Evolutionary conservation across 257 asterid genomes (phyloP).

Genomic region (Solanum megistacrolobum): DNA sequence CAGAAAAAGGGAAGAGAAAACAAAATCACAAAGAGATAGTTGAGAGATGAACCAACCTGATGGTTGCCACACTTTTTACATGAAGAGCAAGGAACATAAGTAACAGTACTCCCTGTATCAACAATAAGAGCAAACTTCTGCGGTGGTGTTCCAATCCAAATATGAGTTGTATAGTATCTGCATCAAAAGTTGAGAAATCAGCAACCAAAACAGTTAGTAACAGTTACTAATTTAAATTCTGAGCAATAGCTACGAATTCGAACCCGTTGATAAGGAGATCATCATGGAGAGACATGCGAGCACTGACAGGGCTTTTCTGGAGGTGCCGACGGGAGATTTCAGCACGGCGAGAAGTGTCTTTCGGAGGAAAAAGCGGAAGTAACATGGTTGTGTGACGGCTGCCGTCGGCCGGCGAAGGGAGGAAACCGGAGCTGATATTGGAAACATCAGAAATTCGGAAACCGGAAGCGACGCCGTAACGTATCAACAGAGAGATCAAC

Average conservation of each 20-base stretch:
- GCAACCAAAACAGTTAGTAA: neutral
- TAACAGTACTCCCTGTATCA: slow-evolving; percentile 79
- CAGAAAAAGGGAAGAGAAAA: neutral
- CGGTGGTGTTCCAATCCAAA: slow-evolving; percentile 85
- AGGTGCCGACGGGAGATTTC: slow-evolving; percentile 34
- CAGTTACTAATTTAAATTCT: neutral
- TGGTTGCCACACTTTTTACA: slow-evolving; percentile 78
- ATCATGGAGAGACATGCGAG: slow-evolving; percentile 65
- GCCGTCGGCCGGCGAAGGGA: neutral
- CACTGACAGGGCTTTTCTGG: slow-evolving; percentile 11
- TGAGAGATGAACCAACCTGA: slow-evolving; percentile 35
- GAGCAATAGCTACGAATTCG: neutral
- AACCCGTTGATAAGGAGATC: slow-evolving; percentile 68
- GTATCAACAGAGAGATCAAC: neutral
- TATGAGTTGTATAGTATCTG: slow-evolving; percentile 73
- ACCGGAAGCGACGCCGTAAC: neutral
- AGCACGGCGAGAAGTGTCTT: neutral
- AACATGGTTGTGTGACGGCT: neutral
- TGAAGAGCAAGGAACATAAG: slow-evolving; percentile 74
- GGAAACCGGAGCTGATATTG: neutral
- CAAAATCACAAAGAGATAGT: neutral
- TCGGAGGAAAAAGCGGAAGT: slow-evolving; percentile 6
- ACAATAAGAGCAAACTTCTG: slow-evolving; percentile 78
- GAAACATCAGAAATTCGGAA: neutral
- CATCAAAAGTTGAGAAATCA: neutral